A percentile compares a stretch with the other conserved stretches of the same genome.
These are phyloP conservation scores for Dipodascus albidus DNA, from an alignment of 805 yeast genomes.

Conservation along the genomic window DNA sequence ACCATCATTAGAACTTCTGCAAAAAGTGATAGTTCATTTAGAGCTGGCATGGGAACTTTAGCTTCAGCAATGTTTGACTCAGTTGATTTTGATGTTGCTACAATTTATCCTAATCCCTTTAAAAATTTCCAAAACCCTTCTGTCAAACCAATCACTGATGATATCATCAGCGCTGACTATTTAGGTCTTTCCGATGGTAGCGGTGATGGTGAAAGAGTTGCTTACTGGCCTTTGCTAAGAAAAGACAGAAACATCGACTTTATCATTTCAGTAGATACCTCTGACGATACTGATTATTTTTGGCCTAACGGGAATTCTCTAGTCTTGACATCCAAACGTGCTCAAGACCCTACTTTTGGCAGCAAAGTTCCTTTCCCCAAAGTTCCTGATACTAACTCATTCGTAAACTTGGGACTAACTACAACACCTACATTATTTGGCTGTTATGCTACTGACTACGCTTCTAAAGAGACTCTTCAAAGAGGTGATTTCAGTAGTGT, in stretches of 20 bases:
- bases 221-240: conserved; percentile 52
- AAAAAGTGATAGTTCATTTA: neutral
- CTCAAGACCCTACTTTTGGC: conserved; percentile 16
- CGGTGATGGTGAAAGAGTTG: conserved; percentile 64
- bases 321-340: conserved; percentile 19
- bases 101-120: neutral
- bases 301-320: conserved; percentile 24
- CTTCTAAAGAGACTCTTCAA: conserved; percentile 43
- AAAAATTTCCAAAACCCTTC: neutral
- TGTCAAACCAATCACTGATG: neutral
- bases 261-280: conserved; percentile 37
- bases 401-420: conserved; percentile 1
- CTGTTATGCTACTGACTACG: conserved; percentile 49
- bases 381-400: conserved; percentile 13
- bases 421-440: conserved; percentile 68
- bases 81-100: neutral
- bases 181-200: conserved; percentile 67
- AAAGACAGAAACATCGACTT: conserved; percentile 52
- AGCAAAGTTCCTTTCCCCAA: conserved; percentile 16
- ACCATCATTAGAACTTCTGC: neutral
- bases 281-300: conserved; percentile 17
- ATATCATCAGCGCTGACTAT: neutral
- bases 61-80: neutral
- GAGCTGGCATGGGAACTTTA: neutral
- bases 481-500: neutral